Conservation (phyloP, 768 basidiomycete genomes). For the Leucocoprinus birnbaumii region DNA sequence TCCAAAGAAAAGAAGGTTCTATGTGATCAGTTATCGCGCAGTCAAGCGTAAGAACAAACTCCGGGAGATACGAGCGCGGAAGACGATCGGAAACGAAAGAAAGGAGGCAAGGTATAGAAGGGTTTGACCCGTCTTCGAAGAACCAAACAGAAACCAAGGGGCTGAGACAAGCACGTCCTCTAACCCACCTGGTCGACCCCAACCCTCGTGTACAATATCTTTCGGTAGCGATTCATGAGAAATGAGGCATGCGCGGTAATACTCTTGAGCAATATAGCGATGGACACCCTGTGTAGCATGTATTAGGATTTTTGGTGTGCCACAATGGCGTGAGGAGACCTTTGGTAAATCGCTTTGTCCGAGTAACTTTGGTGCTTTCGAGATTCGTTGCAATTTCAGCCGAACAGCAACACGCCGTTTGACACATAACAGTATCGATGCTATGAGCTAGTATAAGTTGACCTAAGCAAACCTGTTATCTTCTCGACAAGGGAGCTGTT, state of each 20-base stretch:
- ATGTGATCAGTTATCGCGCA: background rate
- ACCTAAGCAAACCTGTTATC: background rate
- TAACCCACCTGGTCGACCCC: conserved; percentile 67
- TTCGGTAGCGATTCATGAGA: conserved; percentile 70
- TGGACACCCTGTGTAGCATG: conserved; percentile 54
- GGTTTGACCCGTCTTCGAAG: background rate
- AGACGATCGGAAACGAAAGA: conserved; percentile 1
- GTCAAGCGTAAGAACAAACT: background rate
- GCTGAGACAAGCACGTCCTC: background rate
- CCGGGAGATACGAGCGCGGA: background rate
- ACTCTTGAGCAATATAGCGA: conserved; percentile 70
- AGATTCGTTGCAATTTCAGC: conserved; percentile 61
- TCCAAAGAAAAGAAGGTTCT: background rate
- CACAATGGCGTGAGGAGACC: no score
- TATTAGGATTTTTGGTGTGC: no score
- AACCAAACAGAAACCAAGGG: background rate
- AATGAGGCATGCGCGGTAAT: conserved; percentile 69
- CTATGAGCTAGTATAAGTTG: conserved; percentile 38
- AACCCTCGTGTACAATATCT: conserved; percentile 64
- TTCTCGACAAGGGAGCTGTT: background rate
- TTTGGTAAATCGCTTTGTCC: conserved; percentile 57
- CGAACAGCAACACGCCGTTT: conserved; percentile 70
- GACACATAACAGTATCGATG: conserved; percentile 59
- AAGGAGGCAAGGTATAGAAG: background rate
- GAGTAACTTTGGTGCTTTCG: conserved; percentile 55